These are phyloP conservation scores for Hypericum androsaemum DNA, from an alignment of 345 rosid genomes.

Conservation along the genomic window DNA sequence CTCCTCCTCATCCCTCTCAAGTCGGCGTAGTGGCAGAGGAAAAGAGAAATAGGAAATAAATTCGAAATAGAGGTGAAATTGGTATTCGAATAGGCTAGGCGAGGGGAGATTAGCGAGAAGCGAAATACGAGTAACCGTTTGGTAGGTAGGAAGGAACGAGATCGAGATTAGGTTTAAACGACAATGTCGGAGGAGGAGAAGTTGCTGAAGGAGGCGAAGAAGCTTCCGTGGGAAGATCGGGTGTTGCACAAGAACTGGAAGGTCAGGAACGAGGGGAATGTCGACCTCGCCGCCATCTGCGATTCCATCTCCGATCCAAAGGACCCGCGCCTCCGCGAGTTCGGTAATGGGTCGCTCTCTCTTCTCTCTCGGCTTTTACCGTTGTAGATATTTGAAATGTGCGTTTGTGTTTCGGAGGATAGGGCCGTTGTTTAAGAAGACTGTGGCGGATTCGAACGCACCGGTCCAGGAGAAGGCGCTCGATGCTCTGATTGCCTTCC, in stretches of 20 bases:
- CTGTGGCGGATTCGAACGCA: neutral
- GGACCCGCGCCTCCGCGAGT: neutral
- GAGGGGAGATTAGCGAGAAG: too few relatives aligned
- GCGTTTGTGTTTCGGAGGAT: neutral
- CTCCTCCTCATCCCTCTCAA: too few relatives aligned
- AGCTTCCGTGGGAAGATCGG: neutral
- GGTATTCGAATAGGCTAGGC: too few relatives aligned
- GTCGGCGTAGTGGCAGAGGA: too few relatives aligned
- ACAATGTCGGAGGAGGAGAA: slow-evolving; percentile 1
- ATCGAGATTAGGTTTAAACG: neutral
- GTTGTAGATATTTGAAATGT: neutral
- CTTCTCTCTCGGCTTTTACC: neutral
- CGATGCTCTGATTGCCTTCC: neutral
- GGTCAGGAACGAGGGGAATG: neutral
- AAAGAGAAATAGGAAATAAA: too few relatives aligned
- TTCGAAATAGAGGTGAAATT: too few relatives aligned
- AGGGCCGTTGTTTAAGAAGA: neutral
- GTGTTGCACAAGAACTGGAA: neutral
- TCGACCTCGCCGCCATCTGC: neutral
- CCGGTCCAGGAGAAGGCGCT: neutral
- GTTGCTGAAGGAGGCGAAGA: neutral
- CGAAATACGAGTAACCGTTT: too few relatives aligned
- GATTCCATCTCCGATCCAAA: neutral
- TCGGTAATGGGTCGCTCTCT: too few relatives aligned
- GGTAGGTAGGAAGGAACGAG: too few relatives aligned